Conservation (phyloP, 192 early-diverging fungal species). For the Mortierella antarctica region DNA sequence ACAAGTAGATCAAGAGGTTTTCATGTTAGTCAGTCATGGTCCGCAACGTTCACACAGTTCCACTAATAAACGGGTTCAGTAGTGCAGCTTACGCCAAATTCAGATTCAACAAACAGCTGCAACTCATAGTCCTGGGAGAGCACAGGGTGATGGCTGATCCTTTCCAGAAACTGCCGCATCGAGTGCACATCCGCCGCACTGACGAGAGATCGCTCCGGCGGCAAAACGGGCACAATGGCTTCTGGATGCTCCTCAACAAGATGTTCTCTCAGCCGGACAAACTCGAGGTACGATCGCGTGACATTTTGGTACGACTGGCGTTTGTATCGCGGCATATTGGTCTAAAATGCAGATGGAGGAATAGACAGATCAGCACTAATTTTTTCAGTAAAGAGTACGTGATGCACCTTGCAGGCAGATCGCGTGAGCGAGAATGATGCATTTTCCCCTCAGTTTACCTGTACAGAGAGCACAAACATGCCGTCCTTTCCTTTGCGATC, state of each 20-base stretch:
- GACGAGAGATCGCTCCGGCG: conserved; percentile 45
- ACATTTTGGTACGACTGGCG: conserved; percentile 49
- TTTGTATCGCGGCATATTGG: conserved; percentile 55
- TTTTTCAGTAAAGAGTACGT: neutral
- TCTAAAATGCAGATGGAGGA: conserved; percentile 16
- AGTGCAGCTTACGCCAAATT: conserved; percentile 48
- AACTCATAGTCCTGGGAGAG: conserved; percentile 57
- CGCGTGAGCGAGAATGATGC: neutral
- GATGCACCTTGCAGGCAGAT: neutral
- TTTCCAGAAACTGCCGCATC: conserved; percentile 52
- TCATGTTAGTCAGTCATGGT: no score
- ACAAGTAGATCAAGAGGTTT: neutral
- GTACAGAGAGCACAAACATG: conserved; percentile 37
- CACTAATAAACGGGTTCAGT: neutral
- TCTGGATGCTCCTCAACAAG: conserved; percentile 55
- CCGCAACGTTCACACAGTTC: no score
- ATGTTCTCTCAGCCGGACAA: conserved; percentile 51
- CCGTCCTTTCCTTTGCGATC: conserved; percentile 40
- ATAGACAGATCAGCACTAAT: neutral
- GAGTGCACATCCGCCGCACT: conserved; percentile 45
- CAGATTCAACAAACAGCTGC: conserved; percentile 57
- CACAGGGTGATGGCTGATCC: conserved; percentile 49
- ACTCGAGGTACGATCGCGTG: conserved; percentile 55
- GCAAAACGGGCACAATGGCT: conserved; percentile 53
- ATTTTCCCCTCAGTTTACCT: conserved; percentile 9